Conservation (phyloP, 768 basidiomycete species). For the Clathrus columnatus region DNA sequence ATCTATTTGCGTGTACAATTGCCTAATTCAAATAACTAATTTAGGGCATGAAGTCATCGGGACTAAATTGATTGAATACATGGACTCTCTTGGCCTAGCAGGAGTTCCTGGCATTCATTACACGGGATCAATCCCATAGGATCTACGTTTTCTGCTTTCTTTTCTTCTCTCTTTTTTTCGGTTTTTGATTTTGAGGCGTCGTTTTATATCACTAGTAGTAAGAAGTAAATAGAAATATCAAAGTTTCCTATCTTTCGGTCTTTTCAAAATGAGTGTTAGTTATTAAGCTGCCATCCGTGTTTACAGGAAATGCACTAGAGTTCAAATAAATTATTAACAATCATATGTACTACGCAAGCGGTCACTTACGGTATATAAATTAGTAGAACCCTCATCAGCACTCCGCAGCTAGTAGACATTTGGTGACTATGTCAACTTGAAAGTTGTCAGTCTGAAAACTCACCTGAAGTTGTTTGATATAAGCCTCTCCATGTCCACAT, state of each 20-base stretch:
- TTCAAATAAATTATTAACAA: not conserved
- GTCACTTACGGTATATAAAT: slow-evolving; percentile 79
- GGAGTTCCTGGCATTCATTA: not conserved
- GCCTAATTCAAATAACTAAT: not conserved
- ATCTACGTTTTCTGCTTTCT: not conserved
- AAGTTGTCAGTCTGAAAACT: slow-evolving; percentile 15
- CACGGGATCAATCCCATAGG: not conserved
- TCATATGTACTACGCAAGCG: not conserved
- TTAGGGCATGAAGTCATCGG: not conserved
- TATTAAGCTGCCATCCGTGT: slow-evolving; percentile 78
- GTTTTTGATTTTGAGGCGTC: too few relatives aligned
- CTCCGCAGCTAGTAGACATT: slow-evolving; percentile 53
- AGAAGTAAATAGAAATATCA: too few relatives aligned
- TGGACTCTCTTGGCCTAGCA: not conserved
- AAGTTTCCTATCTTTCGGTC: too few relatives aligned
- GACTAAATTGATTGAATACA: not conserved
- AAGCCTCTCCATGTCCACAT: slow-evolving; percentile 79
- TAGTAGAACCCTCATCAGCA: slow-evolving; percentile 90
- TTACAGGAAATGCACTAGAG: slow-evolving; percentile 64
- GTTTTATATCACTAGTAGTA: too few relatives aligned
- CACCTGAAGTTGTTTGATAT: slow-evolving; percentile 84
- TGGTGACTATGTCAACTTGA: not conserved
- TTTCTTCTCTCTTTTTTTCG: too few relatives aligned
- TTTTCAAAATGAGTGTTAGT: slow-evolving; percentile 39
- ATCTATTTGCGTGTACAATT: not conserved